A percentile compares a stretch with the other conserved stretches of the same genome.
phyloP scores from a whole-genome alignment of 225 moss, liverwort and hornwort species.

The Pleurozium schreberi region DNA sequence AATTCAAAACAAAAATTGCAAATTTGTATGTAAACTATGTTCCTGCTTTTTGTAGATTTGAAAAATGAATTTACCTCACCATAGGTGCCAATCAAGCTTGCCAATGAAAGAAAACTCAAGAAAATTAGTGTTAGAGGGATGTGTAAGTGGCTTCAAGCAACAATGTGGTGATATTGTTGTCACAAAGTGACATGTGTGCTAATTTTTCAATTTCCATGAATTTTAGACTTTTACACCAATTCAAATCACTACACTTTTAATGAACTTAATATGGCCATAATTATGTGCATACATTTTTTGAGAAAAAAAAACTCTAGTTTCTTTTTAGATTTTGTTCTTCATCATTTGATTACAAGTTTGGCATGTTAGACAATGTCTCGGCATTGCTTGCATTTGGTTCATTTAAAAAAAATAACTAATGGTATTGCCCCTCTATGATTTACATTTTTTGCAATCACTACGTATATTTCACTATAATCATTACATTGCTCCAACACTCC shows the following conservation, averaged over 20 bases:
- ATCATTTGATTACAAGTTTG: neutral
- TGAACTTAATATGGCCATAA: no score
- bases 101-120: neutral
- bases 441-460: neutral
- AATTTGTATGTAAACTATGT: neutral
- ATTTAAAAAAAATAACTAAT: neutral
- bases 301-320: neutral
- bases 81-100: neutral
- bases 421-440: neutral
- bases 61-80: neutral
- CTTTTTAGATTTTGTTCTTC: neutral
- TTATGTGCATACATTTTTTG: no score
- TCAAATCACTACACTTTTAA: no score
- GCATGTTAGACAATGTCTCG: rapidly evolving
- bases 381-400: neutral
- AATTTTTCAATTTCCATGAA: no score
- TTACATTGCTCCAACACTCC: neutral
- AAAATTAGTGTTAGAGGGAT: neutral
- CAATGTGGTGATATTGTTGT: no score
- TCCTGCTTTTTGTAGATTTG: neutral
- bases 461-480: neutral
- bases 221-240: no score
- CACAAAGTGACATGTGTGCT: no score
- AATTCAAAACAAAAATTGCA: neutral
- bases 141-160: neutral